phyloP scores from a whole-genome alignment of 2,329 filamentous ascomycete species.

The Fusarium haematococcum region DNA sequence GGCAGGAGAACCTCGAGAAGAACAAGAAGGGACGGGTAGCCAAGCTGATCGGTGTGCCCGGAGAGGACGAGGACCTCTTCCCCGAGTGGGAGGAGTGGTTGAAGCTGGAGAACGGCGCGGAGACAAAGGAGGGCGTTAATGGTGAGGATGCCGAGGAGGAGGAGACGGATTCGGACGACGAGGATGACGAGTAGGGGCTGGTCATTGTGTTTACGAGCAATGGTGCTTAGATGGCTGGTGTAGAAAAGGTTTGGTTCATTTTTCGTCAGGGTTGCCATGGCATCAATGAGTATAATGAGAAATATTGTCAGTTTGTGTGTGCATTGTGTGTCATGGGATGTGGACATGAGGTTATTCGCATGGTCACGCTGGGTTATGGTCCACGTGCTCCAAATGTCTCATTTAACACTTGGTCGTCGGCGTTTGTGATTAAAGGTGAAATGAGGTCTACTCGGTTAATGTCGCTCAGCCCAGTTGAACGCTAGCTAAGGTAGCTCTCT shows the following conservation, averaged over 20 bases:
- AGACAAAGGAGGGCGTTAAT: slow-evolving; percentile 38
- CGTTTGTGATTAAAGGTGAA: background rate
- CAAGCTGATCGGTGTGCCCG: slow-evolving; percentile 84
- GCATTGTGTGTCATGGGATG: background rate
- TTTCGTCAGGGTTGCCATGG: slow-evolving; percentile 44
- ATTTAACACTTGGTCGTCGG: background rate
- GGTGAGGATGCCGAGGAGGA: slow-evolving; percentile 37
- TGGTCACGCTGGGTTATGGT: background rate
- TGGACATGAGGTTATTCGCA: slow-evolving; percentile 2
- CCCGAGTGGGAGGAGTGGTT: slow-evolving; percentile 96
- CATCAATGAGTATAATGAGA: slow-evolving; percentile 49
- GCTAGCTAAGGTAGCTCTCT: background rate
- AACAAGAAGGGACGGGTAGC: slow-evolving; percentile 86
- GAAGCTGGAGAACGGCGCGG: slow-evolving; percentile 79
- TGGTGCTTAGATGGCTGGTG: slow-evolving; percentile 45
- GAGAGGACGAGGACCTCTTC: slow-evolving; percentile 88
- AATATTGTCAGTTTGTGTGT: slow-evolving; percentile 21
- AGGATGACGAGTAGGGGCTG: slow-evolving; percentile 42
- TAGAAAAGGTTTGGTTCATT: slow-evolving; percentile 48
- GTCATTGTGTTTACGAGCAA: slow-evolving; percentile 36
- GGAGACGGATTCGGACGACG: slow-evolving; percentile 35
- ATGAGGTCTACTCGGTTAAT: background rate
- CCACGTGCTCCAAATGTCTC: background rate
- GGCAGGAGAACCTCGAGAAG: slow-evolving; percentile 88
- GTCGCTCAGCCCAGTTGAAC: background rate